Base-by-base conservation (phyloP, 202 grass and related monocot genomes). In the Panicum virgatum region DNA sequence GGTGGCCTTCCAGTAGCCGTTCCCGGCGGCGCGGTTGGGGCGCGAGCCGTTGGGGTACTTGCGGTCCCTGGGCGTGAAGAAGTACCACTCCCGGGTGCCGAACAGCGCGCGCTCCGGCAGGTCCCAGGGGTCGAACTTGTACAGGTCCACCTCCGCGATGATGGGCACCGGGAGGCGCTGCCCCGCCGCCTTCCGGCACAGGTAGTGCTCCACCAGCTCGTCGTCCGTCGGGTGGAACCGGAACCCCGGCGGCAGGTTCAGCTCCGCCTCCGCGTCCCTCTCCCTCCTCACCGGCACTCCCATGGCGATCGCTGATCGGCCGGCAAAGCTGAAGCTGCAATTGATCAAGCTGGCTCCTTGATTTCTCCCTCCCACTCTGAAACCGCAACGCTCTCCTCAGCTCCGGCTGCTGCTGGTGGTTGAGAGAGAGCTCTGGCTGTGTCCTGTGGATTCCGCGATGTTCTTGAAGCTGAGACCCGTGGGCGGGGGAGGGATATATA, bases 211-310 rank as follows among this genome's bases (percentile, higher is more conserved):
- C 19, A 93, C 90, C 0, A 96, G 88, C 83, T 96, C 93, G 54
- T 91, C 93, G 77, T 96, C 93, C 3, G 93, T 96, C 2, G 93
- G 93, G 83, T 96, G 93, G 80, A 96, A 96, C 18, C 93, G 88
- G 88, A 96, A 96, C 5, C 94, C 94, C 10, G 94, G 92, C 3
- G 94, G 94, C 66, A 97, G 77, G 86, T 97, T 91, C 25, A 97
- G 94, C 78, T 92, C 92, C 26, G 92, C 94, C 78, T 94, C 94
- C 25, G 92, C 94, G 77, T 97, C 94, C 62, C 88, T 57, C 76
- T 85, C 80, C 68, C 78, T 63, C 62, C 53, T 19, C 15, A 44
- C 74, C 66, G 46, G 69, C 27, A 61, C 18, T 53, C 82, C 84
- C 79, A 79, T 82, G 5, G n/a, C 12, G 11, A 6, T 27, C 12